Percentiles rank a stretch among this genome's conserved stretches.
Evolutionary conservation across 1,284 basidiomycete genomes (phyloP).

Genomic region (Papiliotrema flavescens): DNA sequence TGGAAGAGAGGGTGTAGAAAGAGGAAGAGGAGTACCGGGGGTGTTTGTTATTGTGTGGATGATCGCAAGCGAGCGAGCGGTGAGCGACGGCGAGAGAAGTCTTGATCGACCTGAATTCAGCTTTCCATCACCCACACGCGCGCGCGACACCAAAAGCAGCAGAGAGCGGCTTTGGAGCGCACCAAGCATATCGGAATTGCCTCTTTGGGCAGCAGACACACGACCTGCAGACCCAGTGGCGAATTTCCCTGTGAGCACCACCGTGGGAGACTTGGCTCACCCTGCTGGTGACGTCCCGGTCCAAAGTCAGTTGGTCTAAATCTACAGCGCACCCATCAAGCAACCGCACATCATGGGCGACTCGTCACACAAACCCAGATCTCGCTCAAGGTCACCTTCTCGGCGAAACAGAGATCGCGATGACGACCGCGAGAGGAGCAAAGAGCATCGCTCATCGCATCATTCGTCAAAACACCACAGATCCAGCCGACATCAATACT

Average conservation of each 20-base stretch:
- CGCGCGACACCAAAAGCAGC: no score
- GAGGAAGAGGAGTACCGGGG: not conserved
- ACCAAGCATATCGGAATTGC: not conserved
- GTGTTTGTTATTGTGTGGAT: not conserved
- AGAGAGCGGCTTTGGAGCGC: not conserved
- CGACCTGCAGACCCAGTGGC: no score
- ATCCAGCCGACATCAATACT: slow-evolving; percentile 8
- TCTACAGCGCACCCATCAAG: no score
- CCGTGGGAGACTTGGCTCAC: not conserved
- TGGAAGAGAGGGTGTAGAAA: not conserved
- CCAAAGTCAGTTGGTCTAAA: not conserved
- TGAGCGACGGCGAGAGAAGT: not conserved
- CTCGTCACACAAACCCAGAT: slow-evolving; percentile 5
- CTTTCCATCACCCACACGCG: no score
- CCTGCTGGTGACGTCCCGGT: not conserved
- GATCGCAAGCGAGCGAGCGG: not conserved
- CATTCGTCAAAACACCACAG: slow-evolving; percentile 11
- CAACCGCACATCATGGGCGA: not conserved
- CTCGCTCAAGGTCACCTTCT: slow-evolving; percentile 11
- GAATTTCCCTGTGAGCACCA: not conserved
- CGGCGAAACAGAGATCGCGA: not conserved
- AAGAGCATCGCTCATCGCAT: slow-evolving; percentile 11
- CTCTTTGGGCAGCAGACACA: no score
- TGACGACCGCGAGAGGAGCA: slow-evolving; percentile 7
- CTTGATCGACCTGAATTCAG: no score